phyloP scores from a whole-genome alignment of 441 rosid species.

The Populus hybrid region DNA sequence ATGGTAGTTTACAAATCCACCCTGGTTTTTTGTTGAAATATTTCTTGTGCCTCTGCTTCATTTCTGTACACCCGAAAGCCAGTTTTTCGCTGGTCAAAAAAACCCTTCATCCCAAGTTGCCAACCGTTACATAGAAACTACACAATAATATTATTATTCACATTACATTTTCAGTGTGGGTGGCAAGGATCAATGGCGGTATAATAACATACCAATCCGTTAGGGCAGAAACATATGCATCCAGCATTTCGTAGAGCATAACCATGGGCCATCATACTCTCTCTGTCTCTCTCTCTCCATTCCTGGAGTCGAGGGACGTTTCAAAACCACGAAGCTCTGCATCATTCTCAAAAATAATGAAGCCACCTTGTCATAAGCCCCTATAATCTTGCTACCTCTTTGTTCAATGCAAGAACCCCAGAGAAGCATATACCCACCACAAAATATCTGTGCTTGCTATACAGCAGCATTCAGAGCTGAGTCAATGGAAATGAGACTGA shows the following conservation, averaged over 20 bases:
- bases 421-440: conserved; percentile 2
- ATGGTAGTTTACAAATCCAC: background rate
- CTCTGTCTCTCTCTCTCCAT: too few species aligned
- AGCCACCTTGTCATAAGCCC: background rate
- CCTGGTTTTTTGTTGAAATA: background rate
- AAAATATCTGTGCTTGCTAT: conserved; percentile 1
- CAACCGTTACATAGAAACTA: background rate
- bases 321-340: background rate
- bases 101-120: background rate
- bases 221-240: background rate
- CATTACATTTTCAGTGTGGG: background rate
- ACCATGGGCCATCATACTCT: too few species aligned
- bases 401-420: background rate
- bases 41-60: background rate
- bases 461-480: conserved; percentile 7
- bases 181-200: background rate
- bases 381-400: background rate
- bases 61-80: background rate
- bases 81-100: background rate
- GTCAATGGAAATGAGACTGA: background rate
- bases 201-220: background rate
- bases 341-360: background rate
- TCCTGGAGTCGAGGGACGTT: too few species aligned
- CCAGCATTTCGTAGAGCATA: background rate
- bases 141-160: background rate